Evolutionary conservation across 768 basidiomycete genomes (phyloP).

Genomic region (Roridomyces roridus): DNA sequence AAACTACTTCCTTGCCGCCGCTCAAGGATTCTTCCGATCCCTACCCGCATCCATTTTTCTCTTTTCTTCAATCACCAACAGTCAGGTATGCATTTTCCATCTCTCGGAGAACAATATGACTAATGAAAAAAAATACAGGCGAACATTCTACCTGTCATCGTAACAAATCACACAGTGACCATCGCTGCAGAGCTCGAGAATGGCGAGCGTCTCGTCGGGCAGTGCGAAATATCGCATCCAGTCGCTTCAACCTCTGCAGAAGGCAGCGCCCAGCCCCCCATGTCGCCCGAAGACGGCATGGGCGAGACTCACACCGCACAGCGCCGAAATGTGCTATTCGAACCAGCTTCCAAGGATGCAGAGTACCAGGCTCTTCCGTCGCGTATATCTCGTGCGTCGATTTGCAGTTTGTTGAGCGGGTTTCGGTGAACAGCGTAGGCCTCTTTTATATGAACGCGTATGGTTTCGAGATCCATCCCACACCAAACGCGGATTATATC

Average conservation of each 20-base stretch:
- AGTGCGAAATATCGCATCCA: slow-evolving; percentile 94
- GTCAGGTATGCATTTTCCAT: slow-evolving; percentile 47
- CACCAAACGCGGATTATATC: slow-evolving; percentile 84
- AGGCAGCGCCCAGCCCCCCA: slow-evolving; percentile 34
- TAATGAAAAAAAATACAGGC: slow-evolving; percentile 44
- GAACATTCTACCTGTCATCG: slow-evolving; percentile 87
- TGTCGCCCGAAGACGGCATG: slow-evolving; percentile 61
- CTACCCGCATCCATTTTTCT: slow-evolving; percentile 93
- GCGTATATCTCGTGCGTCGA: slow-evolving; percentile 31
- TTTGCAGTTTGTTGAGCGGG: neutral
- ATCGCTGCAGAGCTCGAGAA: slow-evolving; percentile 90
- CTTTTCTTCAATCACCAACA: slow-evolving; percentile 90
- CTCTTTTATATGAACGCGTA: slow-evolving; percentile 91
- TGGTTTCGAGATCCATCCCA: slow-evolving; percentile 90
- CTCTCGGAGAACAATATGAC: slow-evolving; percentile 31
- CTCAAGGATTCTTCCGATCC: slow-evolving; percentile 89
- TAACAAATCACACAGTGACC: slow-evolving; percentile 95
- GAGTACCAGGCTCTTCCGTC: slow-evolving; percentile 63
- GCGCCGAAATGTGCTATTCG: slow-evolving; percentile 71
- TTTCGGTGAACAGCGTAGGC: slow-evolving; percentile 45
- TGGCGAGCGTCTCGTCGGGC: slow-evolving; percentile 81
- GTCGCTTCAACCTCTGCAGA: slow-evolving; percentile 38
- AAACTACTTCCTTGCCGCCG: slow-evolving; percentile 91
- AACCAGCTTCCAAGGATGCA: slow-evolving; percentile 57
- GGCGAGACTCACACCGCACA: slow-evolving; percentile 48